phyloP scores from a whole-genome alignment of 169 alveolate species.

The Cryptosporidium canis region DNA sequence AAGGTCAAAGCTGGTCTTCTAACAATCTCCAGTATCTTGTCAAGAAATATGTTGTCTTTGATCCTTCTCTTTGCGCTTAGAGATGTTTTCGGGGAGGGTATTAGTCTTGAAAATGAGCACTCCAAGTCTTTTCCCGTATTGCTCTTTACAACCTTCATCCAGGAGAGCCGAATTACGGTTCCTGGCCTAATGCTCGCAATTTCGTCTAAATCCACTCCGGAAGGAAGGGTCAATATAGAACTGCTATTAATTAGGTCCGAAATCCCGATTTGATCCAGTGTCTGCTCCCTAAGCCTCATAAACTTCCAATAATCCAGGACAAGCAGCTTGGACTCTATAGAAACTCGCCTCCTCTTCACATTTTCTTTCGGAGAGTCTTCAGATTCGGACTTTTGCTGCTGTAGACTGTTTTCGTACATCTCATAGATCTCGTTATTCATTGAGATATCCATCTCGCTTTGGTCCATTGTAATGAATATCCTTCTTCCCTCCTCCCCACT shows the following conservation, averaged over 20 bases:
- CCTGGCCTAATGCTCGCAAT: slow-evolving; percentile 41
- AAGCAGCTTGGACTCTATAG: slow-evolving; percentile 20
- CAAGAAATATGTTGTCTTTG: not conserved
- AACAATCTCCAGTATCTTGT: not conserved
- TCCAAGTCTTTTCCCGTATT: not conserved
- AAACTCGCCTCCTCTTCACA: not conserved
- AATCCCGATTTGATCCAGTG: not conserved
- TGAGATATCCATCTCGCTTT: slow-evolving; percentile 50
- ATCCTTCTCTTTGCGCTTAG: not conserved
- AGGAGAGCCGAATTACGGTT: slow-evolving; percentile 34
- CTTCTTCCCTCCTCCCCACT: slow-evolving; percentile 4
- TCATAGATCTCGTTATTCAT: slow-evolving; percentile 30
- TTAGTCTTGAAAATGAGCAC: slow-evolving; percentile 1
- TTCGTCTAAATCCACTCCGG: slow-evolving; percentile 56
- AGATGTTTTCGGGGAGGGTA: slow-evolving; percentile 54
- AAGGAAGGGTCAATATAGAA: slow-evolving; percentile 45
- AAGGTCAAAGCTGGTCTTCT: slow-evolving; percentile 20
- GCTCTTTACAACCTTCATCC: slow-evolving; percentile 39
- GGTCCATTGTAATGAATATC: slow-evolving; percentile 32
- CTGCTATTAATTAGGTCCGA: slow-evolving; percentile 15
- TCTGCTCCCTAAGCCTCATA: not conserved
- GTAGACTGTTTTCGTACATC: slow-evolving; percentile 5
- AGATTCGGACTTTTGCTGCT: not conserved
- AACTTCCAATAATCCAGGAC: slow-evolving; percentile 66
- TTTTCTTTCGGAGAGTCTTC: not conserved